These are phyloP conservation scores for Datisca glomerata DNA, from an alignment of 306 rosid genomes.

Conservation along the genomic window DNA sequence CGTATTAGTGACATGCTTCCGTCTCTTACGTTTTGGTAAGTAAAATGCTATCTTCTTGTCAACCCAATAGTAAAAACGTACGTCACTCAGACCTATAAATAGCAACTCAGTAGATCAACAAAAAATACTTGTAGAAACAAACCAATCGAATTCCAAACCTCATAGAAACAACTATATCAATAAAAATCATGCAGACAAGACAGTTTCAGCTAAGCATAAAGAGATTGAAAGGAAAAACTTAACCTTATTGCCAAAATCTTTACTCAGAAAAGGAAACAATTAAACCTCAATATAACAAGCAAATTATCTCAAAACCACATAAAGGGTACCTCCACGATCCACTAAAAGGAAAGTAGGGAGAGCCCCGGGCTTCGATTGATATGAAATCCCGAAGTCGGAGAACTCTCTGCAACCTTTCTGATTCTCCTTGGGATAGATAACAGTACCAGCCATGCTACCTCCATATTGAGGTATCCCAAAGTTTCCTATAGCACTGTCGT, in stretches of 20 bases:
- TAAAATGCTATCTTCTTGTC: not conserved
- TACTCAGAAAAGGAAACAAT: not conserved
- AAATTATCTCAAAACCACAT: not conserved
- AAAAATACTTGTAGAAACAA: no score
- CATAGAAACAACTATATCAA: no score
- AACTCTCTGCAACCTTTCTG: conserved; percentile 74
- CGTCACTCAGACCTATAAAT: not conserved
- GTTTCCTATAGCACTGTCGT: conserved; percentile 88
- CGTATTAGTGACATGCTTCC: not conserved
- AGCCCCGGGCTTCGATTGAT: conserved; percentile 42
- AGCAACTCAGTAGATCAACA: no score
- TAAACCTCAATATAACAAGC: conserved; percentile 9
- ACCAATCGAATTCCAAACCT: not conserved
- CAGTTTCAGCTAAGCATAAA: not conserved
- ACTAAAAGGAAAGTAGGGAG: conserved; percentile 46
- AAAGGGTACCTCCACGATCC: conserved; percentile 48
- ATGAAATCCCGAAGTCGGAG: conserved; percentile 54
- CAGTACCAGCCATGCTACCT: conserved; percentile 23
- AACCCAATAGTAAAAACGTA: not conserved
- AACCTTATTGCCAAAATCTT: not conserved
- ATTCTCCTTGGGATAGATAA: conserved; percentile 63
- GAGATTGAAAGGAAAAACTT: conserved; percentile 6
- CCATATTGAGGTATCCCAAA: conserved; percentile 92
- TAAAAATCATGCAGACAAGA: not conserved
- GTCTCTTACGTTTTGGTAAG: not conserved